Base-by-base conservation (phyloP, 1,284 basidiomycete genomes). In the Cutaneotrichosporon sp. region DNA sequence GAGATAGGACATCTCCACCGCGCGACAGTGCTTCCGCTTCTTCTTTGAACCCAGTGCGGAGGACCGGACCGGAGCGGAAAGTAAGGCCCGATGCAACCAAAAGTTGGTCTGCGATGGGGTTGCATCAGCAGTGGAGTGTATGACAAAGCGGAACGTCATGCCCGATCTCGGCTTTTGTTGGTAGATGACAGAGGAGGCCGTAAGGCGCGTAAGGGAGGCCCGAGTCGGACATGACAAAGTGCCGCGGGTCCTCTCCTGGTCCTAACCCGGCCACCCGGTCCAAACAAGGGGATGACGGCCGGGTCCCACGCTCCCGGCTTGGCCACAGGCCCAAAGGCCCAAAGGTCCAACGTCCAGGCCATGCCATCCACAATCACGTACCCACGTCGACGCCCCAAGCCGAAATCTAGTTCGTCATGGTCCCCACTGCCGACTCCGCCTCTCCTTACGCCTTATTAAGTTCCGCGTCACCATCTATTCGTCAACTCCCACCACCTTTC, bases 71-170 rank as follows among this genome's bases (percentile, higher is more conserved):
- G 42, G 18, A 46, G 42, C 42, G 42, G 42, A 46, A 5, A 18
- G 42, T 7, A 46, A 2, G 18, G 6, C 2, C 42, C 42, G 38
- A 11, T 40, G 10, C 16, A 5, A 8, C 13, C 38, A 11, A 40
- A 40, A 40, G 38, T 40, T 5, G 13, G 38, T 14, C 38, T 36
- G 36, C 1, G 13, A 40, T 40, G 38, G 38, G 38, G 13, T 40
- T 11, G 38, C 5, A 11, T 8, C 10, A 40, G 10, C 13, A 16
- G 38, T 40, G 38, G 16, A 16, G 38, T 14, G 16, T 2, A 18
- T 46, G 42, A 46, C 42, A 46, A 46, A 46, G 42, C 42, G 42
- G 42, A 46, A n/a, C 42, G 42, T 46, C 42, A 46, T 46, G 8
- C 42, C 42, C 42, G 42, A 46, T 46, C 18, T 46, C 16, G 42